Evolutionary conservation across 208 protist genomes (phyloP).

Genomic region (Lotmaria passim): DNA sequence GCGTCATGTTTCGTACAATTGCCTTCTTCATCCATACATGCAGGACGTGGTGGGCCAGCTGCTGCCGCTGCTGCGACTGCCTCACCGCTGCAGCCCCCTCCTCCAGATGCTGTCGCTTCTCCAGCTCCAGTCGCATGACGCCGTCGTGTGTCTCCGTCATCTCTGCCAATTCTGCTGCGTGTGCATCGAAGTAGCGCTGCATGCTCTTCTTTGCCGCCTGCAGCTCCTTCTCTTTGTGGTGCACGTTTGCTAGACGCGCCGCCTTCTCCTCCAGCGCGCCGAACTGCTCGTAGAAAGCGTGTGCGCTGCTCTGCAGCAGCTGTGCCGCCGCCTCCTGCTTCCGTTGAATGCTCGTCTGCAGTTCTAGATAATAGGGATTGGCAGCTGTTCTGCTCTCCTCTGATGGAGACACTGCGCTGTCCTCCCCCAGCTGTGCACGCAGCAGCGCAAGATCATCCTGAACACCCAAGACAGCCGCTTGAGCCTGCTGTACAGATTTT

Average conservation of each 20-base stretch:
- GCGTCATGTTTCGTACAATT: constrained; percentile 29
- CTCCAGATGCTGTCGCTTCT: constrained; percentile 36
- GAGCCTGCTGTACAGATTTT: constrained; percentile 42
- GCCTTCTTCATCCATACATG: constrained; percentile 33
- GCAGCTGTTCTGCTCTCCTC: not conserved
- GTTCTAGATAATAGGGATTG: constrained; percentile 25
- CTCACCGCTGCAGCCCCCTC: constrained; percentile 5
- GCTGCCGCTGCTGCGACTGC: constrained; percentile 1
- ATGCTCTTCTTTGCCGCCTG: constrained; percentile 51
- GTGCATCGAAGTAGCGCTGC: constrained; percentile 65
- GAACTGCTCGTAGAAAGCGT: constrained; percentile 35
- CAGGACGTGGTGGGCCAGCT: constrained; percentile 16
- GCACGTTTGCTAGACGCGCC: constrained; percentile 32
- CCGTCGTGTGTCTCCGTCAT: constrained; percentile 29
- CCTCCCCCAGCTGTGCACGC: constrained; percentile 27
- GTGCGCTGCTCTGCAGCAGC: constrained; percentile 40
- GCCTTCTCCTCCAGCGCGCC: constrained; percentile 38
- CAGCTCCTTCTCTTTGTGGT: constrained; percentile 40
- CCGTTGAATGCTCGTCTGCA: constrained; percentile 38
- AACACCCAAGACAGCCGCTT: constrained; percentile 43
- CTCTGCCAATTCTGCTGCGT: constrained; percentile 34
- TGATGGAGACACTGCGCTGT: not conserved
- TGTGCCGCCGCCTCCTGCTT: constrained; percentile 51
- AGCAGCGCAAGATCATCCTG: constrained; percentile 45
- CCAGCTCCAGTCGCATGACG: constrained; percentile 22